phyloP scores from a whole-genome alignment of 371 early-diverging fungal species.

The Enterospora canceri region DNA sequence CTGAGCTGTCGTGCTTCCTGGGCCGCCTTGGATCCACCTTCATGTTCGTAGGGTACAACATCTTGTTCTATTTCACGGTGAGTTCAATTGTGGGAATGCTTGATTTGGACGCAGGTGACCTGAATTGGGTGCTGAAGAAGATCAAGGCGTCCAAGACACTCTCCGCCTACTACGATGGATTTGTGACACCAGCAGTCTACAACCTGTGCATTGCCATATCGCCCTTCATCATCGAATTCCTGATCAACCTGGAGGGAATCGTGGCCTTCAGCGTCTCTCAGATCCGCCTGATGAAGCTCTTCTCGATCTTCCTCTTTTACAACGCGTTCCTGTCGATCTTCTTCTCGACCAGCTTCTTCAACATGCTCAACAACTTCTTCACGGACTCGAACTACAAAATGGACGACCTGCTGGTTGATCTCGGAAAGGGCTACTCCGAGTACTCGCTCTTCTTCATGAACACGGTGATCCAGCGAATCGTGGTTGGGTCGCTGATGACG shows the following conservation, averaged over 20 bases:
- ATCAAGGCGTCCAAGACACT: slow-evolving; percentile 27
- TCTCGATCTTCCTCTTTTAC: slow-evolving; percentile 54
- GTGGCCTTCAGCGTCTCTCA: slow-evolving; percentile 43
- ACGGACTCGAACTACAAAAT: slow-evolving; percentile 5
- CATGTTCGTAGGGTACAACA: slow-evolving; percentile 45
- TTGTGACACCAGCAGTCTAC: slow-evolving; percentile 53
- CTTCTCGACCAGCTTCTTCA: slow-evolving; percentile 43
- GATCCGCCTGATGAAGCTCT: slow-evolving; percentile 46
- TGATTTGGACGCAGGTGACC: not conserved
- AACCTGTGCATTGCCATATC: slow-evolving; percentile 42
- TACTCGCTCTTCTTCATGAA: slow-evolving; percentile 55
- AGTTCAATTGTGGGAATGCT: slow-evolving; percentile 11
- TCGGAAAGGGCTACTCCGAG: slow-evolving; percentile 30
- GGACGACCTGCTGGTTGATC: slow-evolving; percentile 6
- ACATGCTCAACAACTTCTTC: slow-evolving; percentile 19
- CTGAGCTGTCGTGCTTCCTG: slow-evolving; percentile 30
- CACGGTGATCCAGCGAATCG: slow-evolving; percentile 49
- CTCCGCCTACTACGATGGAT: slow-evolving; percentile 37
- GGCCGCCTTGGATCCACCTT: slow-evolving; percentile 29
- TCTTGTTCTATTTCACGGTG: slow-evolving; percentile 48
- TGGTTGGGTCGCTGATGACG: slow-evolving; percentile 41
- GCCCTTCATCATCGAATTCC: slow-evolving; percentile 38
- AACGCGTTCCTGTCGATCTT: slow-evolving; percentile 55
- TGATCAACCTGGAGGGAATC: slow-evolving; percentile 49
- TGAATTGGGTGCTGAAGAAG: slow-evolving; percentile 18